Evolutionary conservation across 2,329 filamentous ascomycete genomes (phyloP).

Genomic region (Acarospora socialis): DNA sequence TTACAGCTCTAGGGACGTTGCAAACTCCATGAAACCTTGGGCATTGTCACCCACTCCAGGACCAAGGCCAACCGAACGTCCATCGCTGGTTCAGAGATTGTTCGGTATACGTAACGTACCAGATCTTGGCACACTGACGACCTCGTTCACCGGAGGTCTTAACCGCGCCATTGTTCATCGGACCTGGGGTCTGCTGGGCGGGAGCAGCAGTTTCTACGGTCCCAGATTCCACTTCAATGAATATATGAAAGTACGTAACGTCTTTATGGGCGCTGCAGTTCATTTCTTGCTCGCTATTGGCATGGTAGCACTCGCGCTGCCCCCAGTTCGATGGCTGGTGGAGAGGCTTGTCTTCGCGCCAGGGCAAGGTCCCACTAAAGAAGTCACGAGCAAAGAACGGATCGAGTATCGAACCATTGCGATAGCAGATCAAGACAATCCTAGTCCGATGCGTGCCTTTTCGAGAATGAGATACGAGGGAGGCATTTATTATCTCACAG

Average conservation of each 20-base stretch:
- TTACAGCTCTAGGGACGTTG: conserved; percentile 33
- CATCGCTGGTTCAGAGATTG: conserved; percentile 24
- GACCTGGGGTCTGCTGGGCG: conserved; percentile 40
- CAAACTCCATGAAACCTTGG: conserved; percentile 35
- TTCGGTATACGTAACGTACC: conserved; percentile 40
- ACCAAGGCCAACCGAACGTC: conserved; percentile 22
- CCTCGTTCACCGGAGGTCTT: conserved; percentile 35
- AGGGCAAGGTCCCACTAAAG: conserved; percentile 34
- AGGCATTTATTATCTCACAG: conserved; percentile 30
- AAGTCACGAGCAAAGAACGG: conserved; percentile 26
- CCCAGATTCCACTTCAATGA: conserved; percentile 43
- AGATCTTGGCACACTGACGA: conserved; percentile 45
- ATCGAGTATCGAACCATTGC: conserved; percentile 32
- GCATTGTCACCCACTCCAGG: conserved; percentile 33
- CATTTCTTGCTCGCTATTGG: conserved; percentile 35
- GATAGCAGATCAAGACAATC: conserved; percentile 25
- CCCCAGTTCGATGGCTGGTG: conserved; percentile 39
- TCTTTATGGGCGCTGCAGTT: conserved; percentile 33
- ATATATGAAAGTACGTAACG: conserved; percentile 38
- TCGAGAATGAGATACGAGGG: conserved; percentile 29
- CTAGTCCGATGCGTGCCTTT: conserved; percentile 25
- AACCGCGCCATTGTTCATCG: conserved; percentile 46
- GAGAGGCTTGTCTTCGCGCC: conserved; percentile 35
- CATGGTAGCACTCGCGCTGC: conserved; percentile 33
- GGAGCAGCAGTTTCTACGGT: conserved; percentile 42